Evolutionary conservation across 441 rosid species (phyloP).

Genomic region (Pelargonium cotyledonis): DNA sequence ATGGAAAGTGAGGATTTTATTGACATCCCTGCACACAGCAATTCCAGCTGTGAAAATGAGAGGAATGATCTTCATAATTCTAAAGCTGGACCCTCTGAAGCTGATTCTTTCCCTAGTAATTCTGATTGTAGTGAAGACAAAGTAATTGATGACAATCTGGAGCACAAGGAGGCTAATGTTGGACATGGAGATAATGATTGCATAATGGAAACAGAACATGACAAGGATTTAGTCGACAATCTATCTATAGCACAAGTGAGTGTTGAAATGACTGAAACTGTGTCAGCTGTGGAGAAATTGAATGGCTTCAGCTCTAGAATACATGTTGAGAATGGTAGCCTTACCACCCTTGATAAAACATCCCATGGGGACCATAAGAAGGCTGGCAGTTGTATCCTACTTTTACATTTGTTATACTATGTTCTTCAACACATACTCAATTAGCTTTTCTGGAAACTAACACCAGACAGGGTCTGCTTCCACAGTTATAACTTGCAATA

Average conservation of each 20-base stretch:
- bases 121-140: conserved; percentile 28
- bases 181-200: conserved; percentile 32
- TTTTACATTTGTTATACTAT: conserved; percentile 22
- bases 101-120: conserved; percentile 23
- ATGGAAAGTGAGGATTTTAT: conserved; percentile 46
- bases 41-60: conserved; percentile 29
- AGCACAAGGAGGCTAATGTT: conserved; percentile 24
- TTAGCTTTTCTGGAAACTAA: conserved; percentile 8
- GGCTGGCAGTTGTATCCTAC: conserved; percentile 57
- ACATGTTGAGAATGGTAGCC: conserved; percentile 28
- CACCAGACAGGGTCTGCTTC: conserved; percentile 13
- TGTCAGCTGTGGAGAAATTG: conserved; percentile 33
- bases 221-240: conserved; percentile 34
- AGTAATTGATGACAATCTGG: conserved; percentile 27
- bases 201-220: conserved; percentile 31
- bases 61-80: conserved; percentile 27
- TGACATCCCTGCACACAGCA: conserved; percentile 28
- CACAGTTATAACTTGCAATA: conserved; percentile 8
- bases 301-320: conserved; percentile 22
- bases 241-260: conserved; percentile 32
- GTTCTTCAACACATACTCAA: conserved; percentile 2
- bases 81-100: conserved; percentile 30
- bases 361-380: conserved; percentile 22
- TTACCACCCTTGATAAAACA: conserved; percentile 26
- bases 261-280: conserved; percentile 33